Evolutionary conservation across 1,139 yeast genomes (phyloP).

Genomic region (Debaryomyces coudertii): DNA sequence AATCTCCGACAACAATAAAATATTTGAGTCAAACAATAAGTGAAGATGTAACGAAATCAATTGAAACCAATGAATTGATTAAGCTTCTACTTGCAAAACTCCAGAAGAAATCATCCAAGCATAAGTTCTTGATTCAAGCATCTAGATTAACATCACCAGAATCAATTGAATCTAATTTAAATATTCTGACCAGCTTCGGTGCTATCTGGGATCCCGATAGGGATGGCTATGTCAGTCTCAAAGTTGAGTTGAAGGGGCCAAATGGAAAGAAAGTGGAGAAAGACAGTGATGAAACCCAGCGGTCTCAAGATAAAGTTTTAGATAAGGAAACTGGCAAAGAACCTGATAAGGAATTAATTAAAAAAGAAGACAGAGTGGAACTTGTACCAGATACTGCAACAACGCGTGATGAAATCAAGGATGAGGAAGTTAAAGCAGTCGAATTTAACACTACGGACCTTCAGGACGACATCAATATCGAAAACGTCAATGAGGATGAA

Average conservation of each 20-base stretch:
- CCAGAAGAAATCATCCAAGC: constrained; percentile 37
- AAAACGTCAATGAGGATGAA: neutral
- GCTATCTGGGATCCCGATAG: constrained; percentile 44
- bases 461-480: neutral
- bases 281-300: neutral
- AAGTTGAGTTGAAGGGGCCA: constrained; percentile 15
- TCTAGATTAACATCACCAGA: constrained; percentile 24
- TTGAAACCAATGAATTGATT: constrained; percentile 15
- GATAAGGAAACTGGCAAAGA: neutral
- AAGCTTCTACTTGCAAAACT: constrained; percentile 24
- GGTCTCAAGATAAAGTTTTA: constrained; percentile 7
- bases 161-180: constrained; percentile 21
- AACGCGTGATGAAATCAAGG: neutral
- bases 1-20: constrained; percentile 19
- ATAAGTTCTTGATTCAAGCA: constrained; percentile 38
- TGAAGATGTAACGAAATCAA: constrained; percentile 4
- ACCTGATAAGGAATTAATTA: neutral
- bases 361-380: neutral
- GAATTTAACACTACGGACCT: neutral
- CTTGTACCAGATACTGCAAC: neutral
- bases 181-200: constrained; percentile 31
- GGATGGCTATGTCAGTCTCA: constrained; percentile 40
- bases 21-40: constrained; percentile 13
- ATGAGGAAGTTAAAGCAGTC: neutral
- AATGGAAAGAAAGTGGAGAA: neutral